A percentile compares a stretch with the other conserved stretches of the same genome.
These are phyloP conservation scores for Sistotremastrum niveocremeum DNA, from an alignment of 768 basidiomycete species.

Conservation along the genomic window DNA sequence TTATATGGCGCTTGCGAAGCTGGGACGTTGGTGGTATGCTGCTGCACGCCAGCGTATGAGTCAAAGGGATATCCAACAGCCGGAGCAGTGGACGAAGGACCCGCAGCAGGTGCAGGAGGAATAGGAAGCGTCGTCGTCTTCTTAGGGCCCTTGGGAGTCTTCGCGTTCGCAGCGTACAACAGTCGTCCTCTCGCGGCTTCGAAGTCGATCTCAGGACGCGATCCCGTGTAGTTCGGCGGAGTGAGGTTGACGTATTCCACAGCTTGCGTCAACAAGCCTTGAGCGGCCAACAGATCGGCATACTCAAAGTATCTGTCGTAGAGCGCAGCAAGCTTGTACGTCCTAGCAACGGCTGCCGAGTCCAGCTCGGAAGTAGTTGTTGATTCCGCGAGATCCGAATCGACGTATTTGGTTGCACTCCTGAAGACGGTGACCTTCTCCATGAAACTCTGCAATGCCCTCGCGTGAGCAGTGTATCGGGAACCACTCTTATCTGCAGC, in stretches of 20 bases:
- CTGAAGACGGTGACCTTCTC: slow-evolving; percentile 97
- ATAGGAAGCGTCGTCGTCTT: slow-evolving; percentile 27
- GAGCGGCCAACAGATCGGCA: slow-evolving; percentile 78
- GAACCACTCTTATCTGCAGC: slow-evolving; percentile 27
- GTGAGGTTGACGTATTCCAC: slow-evolving; percentile 66
- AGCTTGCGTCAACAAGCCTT: slow-evolving; percentile 81
- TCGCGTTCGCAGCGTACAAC: slow-evolving; percentile 20
- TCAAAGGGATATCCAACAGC: slow-evolving; percentile 1
- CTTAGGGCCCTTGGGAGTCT: slow-evolving; percentile 13
- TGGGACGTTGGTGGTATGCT: slow-evolving; percentile 7
- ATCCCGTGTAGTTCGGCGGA: slow-evolving; percentile 64
- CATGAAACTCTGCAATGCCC: slow-evolving; percentile 83
- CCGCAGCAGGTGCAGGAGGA: slow-evolving; percentile 12
- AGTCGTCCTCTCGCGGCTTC: slow-evolving; percentile 33
- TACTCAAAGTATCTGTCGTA: slow-evolving; percentile 97
- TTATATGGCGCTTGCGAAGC: slow-evolving; percentile 15
- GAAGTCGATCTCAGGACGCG: slow-evolving; percentile 26
- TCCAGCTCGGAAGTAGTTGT: slow-evolving; percentile 23
- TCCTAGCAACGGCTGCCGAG: slow-evolving; percentile 34
- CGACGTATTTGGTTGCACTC: slow-evolving; percentile 66
- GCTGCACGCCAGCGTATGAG: slow-evolving; percentile 5
- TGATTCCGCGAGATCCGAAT: slow-evolving; percentile 44
- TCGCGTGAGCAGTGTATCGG: slow-evolving; percentile 66
- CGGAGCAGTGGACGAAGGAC: slow-evolving; percentile 9
- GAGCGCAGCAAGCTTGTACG: slow-evolving; percentile 71